A percentile compares a stretch with the other conserved stretches of the same genome.
Conservation (phyloP, 768 basidiomycete species). For the Tulasnella sp. region DNA sequence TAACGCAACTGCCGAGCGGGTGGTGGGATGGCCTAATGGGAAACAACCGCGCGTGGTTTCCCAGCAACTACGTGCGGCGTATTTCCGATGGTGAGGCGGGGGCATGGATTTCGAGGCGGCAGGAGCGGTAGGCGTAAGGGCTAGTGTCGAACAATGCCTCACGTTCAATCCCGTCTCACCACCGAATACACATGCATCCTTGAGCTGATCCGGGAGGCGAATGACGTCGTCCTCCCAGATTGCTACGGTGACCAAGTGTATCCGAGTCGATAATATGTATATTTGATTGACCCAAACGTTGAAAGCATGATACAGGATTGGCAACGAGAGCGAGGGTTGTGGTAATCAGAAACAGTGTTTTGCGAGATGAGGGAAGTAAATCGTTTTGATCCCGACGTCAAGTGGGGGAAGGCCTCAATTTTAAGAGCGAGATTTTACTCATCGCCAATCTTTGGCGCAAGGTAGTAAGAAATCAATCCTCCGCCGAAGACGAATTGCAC, state of each 20-base stretch:
- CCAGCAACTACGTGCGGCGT: slow-evolving; percentile 80
- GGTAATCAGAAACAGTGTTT: not conserved
- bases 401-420: not conserved
- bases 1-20: slow-evolving; percentile 80
- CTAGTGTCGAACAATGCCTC: too few species aligned
- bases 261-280: not conserved
- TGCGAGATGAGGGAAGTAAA: not conserved
- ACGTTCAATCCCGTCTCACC: too few species aligned
- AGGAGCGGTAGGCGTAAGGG: too few species aligned
- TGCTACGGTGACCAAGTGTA: not conserved
- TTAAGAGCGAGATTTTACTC: slow-evolving; percentile 35
- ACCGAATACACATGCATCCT: too few species aligned
- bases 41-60: slow-evolving; percentile 88
- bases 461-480: slow-evolving; percentile 85
- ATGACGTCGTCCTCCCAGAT: too few species aligned
- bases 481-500: slow-evolving; percentile 84
- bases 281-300: not conserved
- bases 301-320: not conserved
- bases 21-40: slow-evolving; percentile 97
- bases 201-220: too few species aligned
- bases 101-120: too few species aligned
- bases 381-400: not conserved
- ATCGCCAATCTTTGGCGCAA: slow-evolving; percentile 91
- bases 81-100: slow-evolving; percentile 78
- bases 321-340: not conserved